These are phyloP conservation scores for Gomphus bonarii DNA, from an alignment of 1,284 basidiomycete species.

Conservation along the genomic window DNA sequence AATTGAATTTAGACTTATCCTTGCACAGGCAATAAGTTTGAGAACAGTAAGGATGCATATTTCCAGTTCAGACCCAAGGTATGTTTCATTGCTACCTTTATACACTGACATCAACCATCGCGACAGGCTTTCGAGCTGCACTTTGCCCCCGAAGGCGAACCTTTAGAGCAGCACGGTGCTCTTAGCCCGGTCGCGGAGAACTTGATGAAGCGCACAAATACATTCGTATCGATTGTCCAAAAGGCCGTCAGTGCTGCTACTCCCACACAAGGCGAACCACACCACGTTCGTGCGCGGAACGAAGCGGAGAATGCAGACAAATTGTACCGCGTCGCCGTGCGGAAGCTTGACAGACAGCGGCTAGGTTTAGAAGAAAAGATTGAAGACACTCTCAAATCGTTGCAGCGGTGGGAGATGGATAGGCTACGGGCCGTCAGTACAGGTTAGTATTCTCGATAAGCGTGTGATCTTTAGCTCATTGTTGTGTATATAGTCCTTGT, in stretches of 20 bases:
- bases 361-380: slow-evolving; percentile 77
- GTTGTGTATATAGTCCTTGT: slow-evolving; percentile 47
- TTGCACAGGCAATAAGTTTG: slow-evolving; percentile 61
- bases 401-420: slow-evolving; percentile 82
- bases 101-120: not conserved
- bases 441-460: slow-evolving; percentile 30
- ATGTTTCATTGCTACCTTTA: slow-evolving; percentile 13
- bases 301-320: slow-evolving; percentile 76
- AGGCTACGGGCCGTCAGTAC: slow-evolving; percentile 76
- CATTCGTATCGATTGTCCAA: slow-evolving; percentile 60
- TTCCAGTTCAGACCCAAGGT: slow-evolving; percentile 76
- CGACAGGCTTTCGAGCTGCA: slow-evolving; percentile 49
- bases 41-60: slow-evolving; percentile 62
- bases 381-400: slow-evolving; percentile 67
- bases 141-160: slow-evolving; percentile 31
- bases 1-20: not conserved
- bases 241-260: slow-evolving; percentile 46
- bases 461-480: slow-evolving; percentile 1
- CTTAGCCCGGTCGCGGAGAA: slow-evolving; percentile 40
- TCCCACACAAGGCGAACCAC: slow-evolving; percentile 43
- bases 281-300: slow-evolving; percentile 55
- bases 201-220: slow-evolving; percentile 56
- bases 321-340: slow-evolving; percentile 63
- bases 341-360: slow-evolving; percentile 70
- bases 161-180: slow-evolving; percentile 22